These are phyloP conservation scores for Penicillium sp. DNA, from an alignment of 2,329 filamentous ascomycete species.

Conservation along the genomic window DNA sequence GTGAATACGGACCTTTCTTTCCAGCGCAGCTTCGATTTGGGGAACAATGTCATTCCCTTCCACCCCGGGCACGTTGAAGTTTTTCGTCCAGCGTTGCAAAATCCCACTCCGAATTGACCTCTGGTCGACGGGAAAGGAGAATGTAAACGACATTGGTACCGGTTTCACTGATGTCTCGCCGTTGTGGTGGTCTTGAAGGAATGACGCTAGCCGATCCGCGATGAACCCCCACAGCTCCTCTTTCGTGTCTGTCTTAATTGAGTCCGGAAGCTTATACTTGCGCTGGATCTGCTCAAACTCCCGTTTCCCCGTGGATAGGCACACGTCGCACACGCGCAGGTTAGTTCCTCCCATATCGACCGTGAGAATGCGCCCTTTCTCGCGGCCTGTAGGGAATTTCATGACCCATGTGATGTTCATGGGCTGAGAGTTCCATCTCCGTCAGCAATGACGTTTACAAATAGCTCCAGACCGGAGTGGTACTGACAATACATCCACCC, in stretches of 20 bases:
- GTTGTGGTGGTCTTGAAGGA: conserved; percentile 73
- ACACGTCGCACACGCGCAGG: conserved; percentile 83
- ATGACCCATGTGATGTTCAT: conserved; percentile 95
- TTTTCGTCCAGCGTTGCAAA: conserved; percentile 88
- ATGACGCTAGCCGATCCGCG: conserved; percentile 77
- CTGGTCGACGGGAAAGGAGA: conserved; percentile 85
- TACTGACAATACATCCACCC: conserved; percentile 80
- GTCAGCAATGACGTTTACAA: background rate
- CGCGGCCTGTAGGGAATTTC: conserved; percentile 72
- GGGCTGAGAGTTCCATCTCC: conserved; percentile 56
- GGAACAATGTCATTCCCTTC: conserved; percentile 83
- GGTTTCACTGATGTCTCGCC: conserved; percentile 40
- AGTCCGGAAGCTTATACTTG: conserved; percentile 82
- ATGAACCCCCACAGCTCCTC: conserved; percentile 87
- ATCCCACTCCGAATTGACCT: conserved; percentile 82
- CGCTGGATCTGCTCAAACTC: conserved; percentile 84
- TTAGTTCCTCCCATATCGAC: conserved; percentile 93
- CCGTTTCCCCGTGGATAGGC: conserved; percentile 73
- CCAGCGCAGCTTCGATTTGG: conserved; percentile 74
- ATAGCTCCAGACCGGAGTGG: too few relatives aligned
- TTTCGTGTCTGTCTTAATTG: conserved; percentile 74
- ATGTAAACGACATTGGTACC: conserved; percentile 81
- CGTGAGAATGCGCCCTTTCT: conserved; percentile 78
- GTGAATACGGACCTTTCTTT: conserved; percentile 54
- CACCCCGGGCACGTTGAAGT: conserved; percentile 84